Percentiles rank a stretch among this genome's conserved stretches.
phyloP scores from a whole-genome alignment of 2,329 filamentous ascomycete species.

The Macrophomina tecta region DNA sequence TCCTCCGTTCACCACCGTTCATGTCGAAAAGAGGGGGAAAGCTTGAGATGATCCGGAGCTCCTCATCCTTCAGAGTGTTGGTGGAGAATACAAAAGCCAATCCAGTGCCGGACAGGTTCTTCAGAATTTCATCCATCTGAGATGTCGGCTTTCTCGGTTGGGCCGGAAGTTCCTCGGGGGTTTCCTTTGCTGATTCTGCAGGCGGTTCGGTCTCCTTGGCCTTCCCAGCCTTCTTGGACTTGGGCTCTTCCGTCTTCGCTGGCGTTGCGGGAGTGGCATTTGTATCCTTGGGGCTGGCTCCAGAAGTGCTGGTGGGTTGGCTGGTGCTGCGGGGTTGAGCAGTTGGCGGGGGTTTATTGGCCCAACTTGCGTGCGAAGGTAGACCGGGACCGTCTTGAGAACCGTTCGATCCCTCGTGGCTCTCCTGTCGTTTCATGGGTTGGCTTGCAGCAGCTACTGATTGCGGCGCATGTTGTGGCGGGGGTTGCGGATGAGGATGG shows the following conservation, averaged over 20 bases:
- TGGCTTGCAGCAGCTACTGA: slow-evolving; percentile 59
- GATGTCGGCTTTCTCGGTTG: slow-evolving; percentile 23
- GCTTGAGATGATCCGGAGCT: slow-evolving; percentile 58
- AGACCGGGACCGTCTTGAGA: slow-evolving; percentile 85
- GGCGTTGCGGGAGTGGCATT: slow-evolving; percentile 50
- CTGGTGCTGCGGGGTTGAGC: slow-evolving; percentile 74
- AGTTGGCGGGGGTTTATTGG: slow-evolving; percentile 69
- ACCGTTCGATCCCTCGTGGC: slow-evolving; percentile 71
- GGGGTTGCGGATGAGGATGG: slow-evolving; percentile 47
- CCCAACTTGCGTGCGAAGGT: slow-evolving; percentile 93
- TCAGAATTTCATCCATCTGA: slow-evolving; percentile 46
- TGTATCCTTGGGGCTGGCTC: slow-evolving; percentile 75
- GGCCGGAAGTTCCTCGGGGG: slow-evolving; percentile 14
- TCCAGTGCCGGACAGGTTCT: slow-evolving; percentile 48
- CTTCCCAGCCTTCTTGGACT: slow-evolving; percentile 38
- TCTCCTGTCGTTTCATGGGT: slow-evolving; percentile 75
- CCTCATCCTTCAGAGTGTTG: slow-evolving; percentile 50
- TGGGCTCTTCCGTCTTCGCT: slow-evolving; percentile 35
- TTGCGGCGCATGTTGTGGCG: slow-evolving; percentile 57
- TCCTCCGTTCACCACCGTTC: slow-evolving; percentile 80
- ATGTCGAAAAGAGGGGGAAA: slow-evolving; percentile 83
- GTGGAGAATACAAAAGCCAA: slow-evolving; percentile 63
- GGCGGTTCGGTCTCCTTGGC: slow-evolving; percentile 36
- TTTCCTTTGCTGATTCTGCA: slow-evolving; percentile 33
- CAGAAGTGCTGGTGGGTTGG: slow-evolving; percentile 78